Percentiles rank a stretch among this genome's conserved stretches.
Evolutionary conservation across 345 rosid genomes (phyloP).

Genomic region (Heritiera fomes): DNA sequence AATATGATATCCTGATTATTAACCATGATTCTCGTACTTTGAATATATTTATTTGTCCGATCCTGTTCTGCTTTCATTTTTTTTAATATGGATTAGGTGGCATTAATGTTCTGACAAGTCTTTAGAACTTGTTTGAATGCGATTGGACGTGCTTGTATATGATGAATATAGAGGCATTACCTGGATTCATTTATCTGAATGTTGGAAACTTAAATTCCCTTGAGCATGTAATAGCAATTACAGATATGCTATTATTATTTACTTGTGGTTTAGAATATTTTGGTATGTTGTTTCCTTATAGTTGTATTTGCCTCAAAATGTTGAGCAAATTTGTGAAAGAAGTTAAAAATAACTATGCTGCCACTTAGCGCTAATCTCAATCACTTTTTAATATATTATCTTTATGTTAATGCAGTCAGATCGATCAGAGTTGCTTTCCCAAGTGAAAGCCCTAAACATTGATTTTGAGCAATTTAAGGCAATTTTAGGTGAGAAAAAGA

Average conservation of each 20-base stretch:
- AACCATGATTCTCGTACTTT: neutral
- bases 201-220: neutral
- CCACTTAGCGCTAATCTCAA: neutral
- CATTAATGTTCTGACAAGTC: neutral
- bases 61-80: neutral
- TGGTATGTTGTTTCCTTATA: neutral
- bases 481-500: constrained; percentile 62
- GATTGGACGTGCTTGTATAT: neutral
- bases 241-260: neutral
- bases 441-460: constrained; percentile 35
- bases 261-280: neutral
- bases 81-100: neutral
- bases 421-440: constrained; percentile 42
- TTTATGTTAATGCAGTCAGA: constrained; percentile 34
- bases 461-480: constrained; percentile 47
- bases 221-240: neutral
- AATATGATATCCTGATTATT: neutral
- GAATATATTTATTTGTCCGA: neutral
- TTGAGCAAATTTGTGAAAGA: neutral
- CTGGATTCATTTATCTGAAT: neutral
- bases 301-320: neutral
- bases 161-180: neutral
- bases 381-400: neutral
- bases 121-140: neutral
- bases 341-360: neutral